Evolutionary conservation across 164 flowering plant genomes (phyloP), one percentile per base, ranked within the genome.

Genomic region (Malania oleifera): DNA sequence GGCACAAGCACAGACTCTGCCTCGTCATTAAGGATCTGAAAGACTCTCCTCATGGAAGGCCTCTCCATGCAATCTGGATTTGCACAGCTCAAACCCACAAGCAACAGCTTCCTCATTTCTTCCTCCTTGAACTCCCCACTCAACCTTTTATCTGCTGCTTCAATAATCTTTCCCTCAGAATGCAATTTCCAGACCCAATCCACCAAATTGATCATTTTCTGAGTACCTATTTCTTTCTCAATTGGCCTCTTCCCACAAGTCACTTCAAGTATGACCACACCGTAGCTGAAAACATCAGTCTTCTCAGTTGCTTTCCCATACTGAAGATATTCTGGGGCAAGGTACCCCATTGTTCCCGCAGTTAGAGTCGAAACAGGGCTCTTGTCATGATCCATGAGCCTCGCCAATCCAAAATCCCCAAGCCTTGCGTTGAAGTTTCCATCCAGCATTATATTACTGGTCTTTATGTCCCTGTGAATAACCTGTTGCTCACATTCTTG

Each of bases 331-430:
- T 92, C 95, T 1, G 96, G 96, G 10, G 98, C 96, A 3, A 89
- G 77, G 70, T 89, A 92, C 3, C 98, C 98, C 96, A 87, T 89
- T 1, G 98, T 89, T 27, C 96, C 98, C 5, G 96, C 98, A 0
- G 98, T 92, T 0, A 89, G 72, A 10, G 96, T 92, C 3, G 95
- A 87, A 23, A 85, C 87, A 0, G 96, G 98, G 59, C 95, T 92
- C 78, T 81, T 87, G 45, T 80, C 91, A 52, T 92, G 96, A 18
- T 92, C 96, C 86, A 73, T 85, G 7, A 89, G 82, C 79, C 86
- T 82, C 14, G 98, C 98, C 60, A 89, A 62, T 14, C 98, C 96
- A 20, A 92, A 89, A 75, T 89, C 96, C 0, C 95, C 96, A 28
- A 92, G 72, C 75, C 95, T 75, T 0, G 95, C 76, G 56, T 79